Evolutionary conservation across 495 filamentous ascomycete genomes (phyloP).

Genomic region (Evansstolkia leycettana): DNA sequence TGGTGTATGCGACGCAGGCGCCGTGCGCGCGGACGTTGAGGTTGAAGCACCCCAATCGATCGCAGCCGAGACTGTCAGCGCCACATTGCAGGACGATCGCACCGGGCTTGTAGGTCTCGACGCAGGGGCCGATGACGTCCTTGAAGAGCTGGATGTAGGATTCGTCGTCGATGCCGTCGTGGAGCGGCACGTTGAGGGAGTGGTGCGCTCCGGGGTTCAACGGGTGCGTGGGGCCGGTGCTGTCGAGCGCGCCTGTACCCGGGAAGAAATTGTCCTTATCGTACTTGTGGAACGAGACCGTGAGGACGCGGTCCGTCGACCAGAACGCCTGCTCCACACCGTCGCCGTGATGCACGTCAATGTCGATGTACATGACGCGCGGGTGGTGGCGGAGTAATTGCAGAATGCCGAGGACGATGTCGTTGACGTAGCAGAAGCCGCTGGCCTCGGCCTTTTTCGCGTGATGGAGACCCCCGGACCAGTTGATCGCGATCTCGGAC

Average conservation of each 20-base stretch:
- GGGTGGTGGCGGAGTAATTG: constrained; percentile 79
- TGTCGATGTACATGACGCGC: constrained; percentile 93
- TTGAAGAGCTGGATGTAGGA: constrained; percentile 81
- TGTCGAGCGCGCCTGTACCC: constrained; percentile 47
- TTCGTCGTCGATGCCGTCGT: constrained; percentile 82
- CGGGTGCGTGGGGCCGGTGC: constrained; percentile 46
- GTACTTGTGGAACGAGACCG: constrained; percentile 95
- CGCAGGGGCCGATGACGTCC: constrained; percentile 60
- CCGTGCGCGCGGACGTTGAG: constrained; percentile 90
- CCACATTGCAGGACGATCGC: constrained; percentile 95
- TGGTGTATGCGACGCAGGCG: constrained; percentile 78
- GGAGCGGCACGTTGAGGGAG: constrained; percentile 53
- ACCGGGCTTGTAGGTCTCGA: constrained; percentile 64
- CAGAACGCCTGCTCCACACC: constrained; percentile 96
- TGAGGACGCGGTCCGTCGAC: constrained; percentile 92
- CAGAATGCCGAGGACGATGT: constrained; percentile 91
- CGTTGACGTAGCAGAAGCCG: constrained; percentile 97
- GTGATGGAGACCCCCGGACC: constrained; percentile 98
- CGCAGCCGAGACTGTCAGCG: constrained; percentile 87
- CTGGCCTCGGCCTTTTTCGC: constrained; percentile 89
- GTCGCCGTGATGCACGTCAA: constrained; percentile 96
- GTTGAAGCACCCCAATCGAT: constrained; percentile 91
- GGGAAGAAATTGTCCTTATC: constrained; percentile 69
- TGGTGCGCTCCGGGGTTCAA: constrained; percentile 52
- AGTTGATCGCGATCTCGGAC: constrained; percentile 93